Base-by-base conservation (phyloP, 2,329 filamentous ascomycete species). In the Phaeomoniella chlamydospora region DNA sequence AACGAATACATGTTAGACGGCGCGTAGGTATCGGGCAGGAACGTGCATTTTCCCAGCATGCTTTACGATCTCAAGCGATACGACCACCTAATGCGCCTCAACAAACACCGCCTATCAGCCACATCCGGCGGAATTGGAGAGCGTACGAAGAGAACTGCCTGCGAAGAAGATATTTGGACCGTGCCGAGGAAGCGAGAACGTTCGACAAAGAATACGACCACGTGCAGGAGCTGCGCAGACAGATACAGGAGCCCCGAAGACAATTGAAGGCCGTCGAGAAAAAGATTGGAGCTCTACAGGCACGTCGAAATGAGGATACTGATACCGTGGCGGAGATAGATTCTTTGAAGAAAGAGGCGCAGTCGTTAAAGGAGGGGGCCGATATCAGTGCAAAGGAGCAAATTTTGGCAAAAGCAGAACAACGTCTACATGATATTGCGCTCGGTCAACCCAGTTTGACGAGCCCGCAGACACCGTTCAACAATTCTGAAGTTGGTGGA, bases 391-490 rank as follows among this genome's bases (percentile, higher is more conserved):
- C 6, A n/a, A 26, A 6, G n/a, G 22, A 26, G n/a, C 9, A 6
- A n/a, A 9, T n/a, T 6, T n/a, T 26, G 9, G 6, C 22, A n/a
- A n/a, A 26, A 26, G 22, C 22, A 26, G 22, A 26, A n/a, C 22
- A 26, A 26, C 22, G 22, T 6, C 32, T 60, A 51, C 42, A 62
- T 45, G 46, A 60, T 53, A 69, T 94, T 38, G 86, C 86, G 2
- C 64, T 82, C 2, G 72, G 80, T 32, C 67, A 96, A 35, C 90
- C 90, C 10, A 98, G 96, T 58, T 67, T 94, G 40, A 94, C 85
- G 39, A 83, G 77, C 52, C 57, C 68, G 3, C 62, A 75, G 35
- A 92, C 87, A 11, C 90, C 90, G 1, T 64, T 75, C 18, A 81
- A 82, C 35, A 57, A 68, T 29, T 66, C 78, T 40, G 59, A 62